Evolutionary conservation across 176 grass and related monocot species (phyloP).

Genomic region (Paspalum notatum): DNA sequence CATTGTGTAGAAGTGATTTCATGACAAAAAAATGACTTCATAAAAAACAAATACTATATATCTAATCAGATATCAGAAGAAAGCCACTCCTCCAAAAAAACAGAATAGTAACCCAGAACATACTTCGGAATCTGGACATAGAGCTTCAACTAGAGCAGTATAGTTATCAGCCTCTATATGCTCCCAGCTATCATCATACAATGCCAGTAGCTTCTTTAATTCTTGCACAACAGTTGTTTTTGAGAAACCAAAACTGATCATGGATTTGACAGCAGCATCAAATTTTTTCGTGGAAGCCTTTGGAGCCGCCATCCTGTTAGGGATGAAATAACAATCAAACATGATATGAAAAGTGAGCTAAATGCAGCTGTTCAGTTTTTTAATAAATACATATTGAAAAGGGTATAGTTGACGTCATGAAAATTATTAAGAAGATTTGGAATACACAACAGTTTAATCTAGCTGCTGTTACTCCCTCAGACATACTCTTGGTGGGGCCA

Average conservation of each 20-base stretch:
- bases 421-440: constrained; percentile 16
- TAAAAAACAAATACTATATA: not conserved
- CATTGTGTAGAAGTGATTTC: not conserved
- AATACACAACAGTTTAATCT: not conserved
- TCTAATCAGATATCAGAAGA: constrained; percentile 32
- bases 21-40: not conserved
- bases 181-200: constrained; percentile 70
- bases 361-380: not conserved
- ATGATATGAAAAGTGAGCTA: constrained; percentile 17
- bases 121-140: constrained; percentile 52
- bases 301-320: constrained; percentile 39
- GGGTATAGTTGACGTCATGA: not conserved
- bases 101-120: not conserved
- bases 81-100: not conserved
- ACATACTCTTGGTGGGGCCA: too few relatives aligned
- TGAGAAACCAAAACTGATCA: constrained; percentile 49
- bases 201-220: constrained; percentile 49
- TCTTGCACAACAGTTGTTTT: constrained; percentile 38
- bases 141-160: constrained; percentile 51
- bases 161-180: constrained; percentile 85
- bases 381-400: constrained; percentile 6
- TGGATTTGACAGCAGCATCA: constrained; percentile 43
- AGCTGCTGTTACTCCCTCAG: too few relatives aligned
- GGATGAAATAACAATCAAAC: constrained; percentile 22
- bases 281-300: constrained; percentile 1